Percentiles rank a stretch among this genome's conserved stretches.
Evolutionary conservation across 2,329 filamentous ascomycete genomes (phyloP).

Genomic region (Zelopaecilomyces penicillatus): DNA sequence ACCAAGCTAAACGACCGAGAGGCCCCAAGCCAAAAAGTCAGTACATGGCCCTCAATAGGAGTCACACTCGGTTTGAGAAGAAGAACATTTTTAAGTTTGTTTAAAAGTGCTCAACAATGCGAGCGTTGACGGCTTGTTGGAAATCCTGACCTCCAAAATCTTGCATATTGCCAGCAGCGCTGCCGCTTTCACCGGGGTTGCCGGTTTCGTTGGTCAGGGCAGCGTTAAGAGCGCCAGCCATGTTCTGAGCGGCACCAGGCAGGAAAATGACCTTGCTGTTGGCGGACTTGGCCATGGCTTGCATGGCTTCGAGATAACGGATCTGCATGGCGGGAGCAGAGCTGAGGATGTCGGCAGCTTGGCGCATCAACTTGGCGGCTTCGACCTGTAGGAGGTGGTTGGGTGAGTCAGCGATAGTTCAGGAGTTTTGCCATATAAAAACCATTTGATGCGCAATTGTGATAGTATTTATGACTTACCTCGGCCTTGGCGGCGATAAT

Average conservation of each 20-base stretch:
- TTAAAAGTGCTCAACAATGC: constrained; percentile 80
- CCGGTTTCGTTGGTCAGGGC: constrained; percentile 29
- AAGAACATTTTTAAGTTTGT: constrained; percentile 7
- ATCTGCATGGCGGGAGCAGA: constrained; percentile 97
- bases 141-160: constrained; percentile 55
- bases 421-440: too few relatives aligned
- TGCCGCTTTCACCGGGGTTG: constrained; percentile 39
- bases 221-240: constrained; percentile 35
- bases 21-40: constrained; percentile 19
- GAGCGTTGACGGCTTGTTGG: constrained; percentile 72
- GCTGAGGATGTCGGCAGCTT: constrained; percentile 87
- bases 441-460: too few relatives aligned
- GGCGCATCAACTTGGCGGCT: constrained; percentile 83
- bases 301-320: constrained; percentile 96
- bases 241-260: constrained; percentile 52
- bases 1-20: constrained; percentile 24
- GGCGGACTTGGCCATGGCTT: constrained; percentile 91
- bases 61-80: not conserved
- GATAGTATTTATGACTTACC: constrained; percentile 21
- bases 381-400: constrained; percentile 52
- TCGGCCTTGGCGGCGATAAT: constrained; percentile 96
- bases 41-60: constrained; percentile 14
- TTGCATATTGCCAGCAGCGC: constrained; percentile 38
- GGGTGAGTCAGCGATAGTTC: not conserved
- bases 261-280: constrained; percentile 86